Conservation (phyloP, 139 green algal genomes). For the Yamagishiella unicocca region DNA sequence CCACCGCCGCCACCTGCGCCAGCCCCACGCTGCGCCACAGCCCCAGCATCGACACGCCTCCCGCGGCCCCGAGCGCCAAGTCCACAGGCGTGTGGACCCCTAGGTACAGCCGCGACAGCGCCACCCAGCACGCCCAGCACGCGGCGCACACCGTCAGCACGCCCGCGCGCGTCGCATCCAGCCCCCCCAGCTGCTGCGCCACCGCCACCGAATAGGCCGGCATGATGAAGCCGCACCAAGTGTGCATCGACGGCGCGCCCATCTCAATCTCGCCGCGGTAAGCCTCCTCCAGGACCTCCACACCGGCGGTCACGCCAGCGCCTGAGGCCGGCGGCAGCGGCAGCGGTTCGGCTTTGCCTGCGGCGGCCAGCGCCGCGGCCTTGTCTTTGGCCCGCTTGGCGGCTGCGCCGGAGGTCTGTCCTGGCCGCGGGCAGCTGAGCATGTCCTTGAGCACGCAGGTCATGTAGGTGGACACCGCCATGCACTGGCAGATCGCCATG, state of each 20-base stretch:
- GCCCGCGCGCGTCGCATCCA: neutral
- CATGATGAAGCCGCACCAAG: slow-evolving; percentile 32
- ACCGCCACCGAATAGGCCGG: neutral
- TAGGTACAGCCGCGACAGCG: slow-evolving; percentile 25
- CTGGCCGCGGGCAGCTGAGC: slow-evolving; percentile 34
- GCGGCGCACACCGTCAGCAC: neutral
- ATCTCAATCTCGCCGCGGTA: slow-evolving; percentile 44
- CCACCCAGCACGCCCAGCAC: slow-evolving; percentile 32
- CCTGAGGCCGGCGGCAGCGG: neutral
- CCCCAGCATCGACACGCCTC: neutral
- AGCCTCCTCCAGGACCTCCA: slow-evolving; percentile 1
- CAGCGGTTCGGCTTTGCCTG: neutral
- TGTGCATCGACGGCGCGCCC: slow-evolving; percentile 52
- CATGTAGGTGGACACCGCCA: slow-evolving; percentile 37
- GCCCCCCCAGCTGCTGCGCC: neutral
- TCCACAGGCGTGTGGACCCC: slow-evolving; percentile 37
- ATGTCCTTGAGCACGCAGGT: slow-evolving; percentile 40
- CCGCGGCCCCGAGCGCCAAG: neutral
- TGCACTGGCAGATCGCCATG: slow-evolving; percentile 10
- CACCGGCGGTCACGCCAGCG: neutral
- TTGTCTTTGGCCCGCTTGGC: neutral
- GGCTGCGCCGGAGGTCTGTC: no score
- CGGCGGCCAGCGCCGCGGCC: no score
- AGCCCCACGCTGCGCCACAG: slow-evolving; percentile 11
- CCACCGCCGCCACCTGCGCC: neutral